These are phyloP conservation scores for Calonectria pseudoreteaudii DNA, from an alignment of 2,329 filamentous ascomycete genomes.

Conservation along the genomic window DNA sequence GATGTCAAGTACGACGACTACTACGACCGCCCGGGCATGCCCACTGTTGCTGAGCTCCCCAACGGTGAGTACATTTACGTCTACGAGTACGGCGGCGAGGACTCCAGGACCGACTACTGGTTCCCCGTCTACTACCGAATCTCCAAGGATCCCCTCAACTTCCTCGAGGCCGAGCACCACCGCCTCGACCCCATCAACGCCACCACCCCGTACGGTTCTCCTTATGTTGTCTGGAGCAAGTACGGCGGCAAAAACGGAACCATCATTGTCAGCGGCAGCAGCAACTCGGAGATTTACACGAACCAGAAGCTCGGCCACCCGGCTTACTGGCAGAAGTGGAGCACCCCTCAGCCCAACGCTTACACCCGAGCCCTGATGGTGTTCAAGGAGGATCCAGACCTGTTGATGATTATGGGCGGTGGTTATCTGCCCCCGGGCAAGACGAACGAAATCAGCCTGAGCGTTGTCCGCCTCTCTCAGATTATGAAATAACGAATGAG, in stretches of 20 bases:
- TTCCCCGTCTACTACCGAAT: constrained; percentile 61
- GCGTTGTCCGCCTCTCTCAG: constrained; percentile 47
- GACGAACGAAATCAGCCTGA: constrained; percentile 56
- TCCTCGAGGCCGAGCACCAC: constrained; percentile 47
- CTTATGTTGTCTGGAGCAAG: constrained; percentile 58
- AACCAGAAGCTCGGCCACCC: constrained; percentile 55
- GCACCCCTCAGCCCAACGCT: constrained; percentile 49
- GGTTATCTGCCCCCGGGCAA: constrained; percentile 60
- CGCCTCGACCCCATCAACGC: constrained; percentile 49
- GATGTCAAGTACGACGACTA: constrained; percentile 74
- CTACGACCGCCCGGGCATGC: constrained; percentile 76
- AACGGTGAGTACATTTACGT: constrained; percentile 67
- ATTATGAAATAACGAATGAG: constrained; percentile 29
- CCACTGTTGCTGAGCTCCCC: constrained; percentile 68
- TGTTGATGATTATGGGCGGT: constrained; percentile 57
- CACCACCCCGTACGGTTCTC: constrained; percentile 52
- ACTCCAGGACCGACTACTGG: constrained; percentile 45
- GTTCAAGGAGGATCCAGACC: constrained; percentile 48
- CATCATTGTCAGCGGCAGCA: constrained; percentile 55
- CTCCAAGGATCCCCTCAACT: constrained; percentile 51
- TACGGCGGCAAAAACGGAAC: constrained; percentile 59
- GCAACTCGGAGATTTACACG: constrained; percentile 53
- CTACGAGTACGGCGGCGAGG: constrained; percentile 70
- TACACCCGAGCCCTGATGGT: constrained; percentile 54
- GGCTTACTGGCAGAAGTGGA: constrained; percentile 51